phyloP scores from a whole-genome alignment of 371 early-diverging fungal genomes.

The Rhizopus stolonifer region DNA sequence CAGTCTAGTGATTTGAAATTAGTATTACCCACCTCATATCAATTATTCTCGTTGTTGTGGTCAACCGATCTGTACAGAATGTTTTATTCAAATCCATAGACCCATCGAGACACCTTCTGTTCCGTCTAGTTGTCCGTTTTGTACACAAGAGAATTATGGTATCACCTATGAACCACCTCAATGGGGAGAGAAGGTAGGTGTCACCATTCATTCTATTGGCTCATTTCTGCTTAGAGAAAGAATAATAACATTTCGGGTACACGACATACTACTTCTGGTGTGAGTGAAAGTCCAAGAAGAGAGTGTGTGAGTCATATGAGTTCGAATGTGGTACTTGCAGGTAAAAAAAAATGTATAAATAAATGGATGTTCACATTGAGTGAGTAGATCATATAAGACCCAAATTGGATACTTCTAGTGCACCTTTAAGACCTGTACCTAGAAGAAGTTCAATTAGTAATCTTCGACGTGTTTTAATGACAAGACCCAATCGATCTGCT shows the following conservation, averaged over 20 bases:
- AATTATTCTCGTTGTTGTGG: constrained; percentile 93
- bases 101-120: constrained; percentile 53
- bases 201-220: no score
- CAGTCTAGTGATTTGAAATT: not conserved
- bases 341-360: no score
- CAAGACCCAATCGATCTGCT: constrained; percentile 43
- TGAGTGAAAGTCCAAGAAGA: constrained; percentile 38
- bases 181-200: constrained; percentile 45
- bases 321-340: constrained; percentile 74
- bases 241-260: constrained; percentile 31
- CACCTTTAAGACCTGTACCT: constrained; percentile 36
- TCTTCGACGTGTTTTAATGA: constrained; percentile 36
- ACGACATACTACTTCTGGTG: constrained; percentile 46
- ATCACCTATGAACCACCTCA: constrained; percentile 66
- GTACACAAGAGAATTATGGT: constrained; percentile 85
- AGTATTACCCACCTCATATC: constrained; percentile 90
- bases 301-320: constrained; percentile 59
- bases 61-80: constrained; percentile 94
- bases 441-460: constrained; percentile 48
- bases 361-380: not conserved
- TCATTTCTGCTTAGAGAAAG: constrained; percentile 15
- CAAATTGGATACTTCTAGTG: constrained; percentile 54
- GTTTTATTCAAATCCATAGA: constrained; percentile 91
- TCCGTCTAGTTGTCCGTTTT: constrained; percentile 84
- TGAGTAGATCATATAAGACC: constrained; percentile 77